Percentiles rank a stretch among this genome's conserved stretches.
Evolutionary conservation across 345 rosid species (phyloP).

Genomic region (Boechera retrofracta): DNA sequence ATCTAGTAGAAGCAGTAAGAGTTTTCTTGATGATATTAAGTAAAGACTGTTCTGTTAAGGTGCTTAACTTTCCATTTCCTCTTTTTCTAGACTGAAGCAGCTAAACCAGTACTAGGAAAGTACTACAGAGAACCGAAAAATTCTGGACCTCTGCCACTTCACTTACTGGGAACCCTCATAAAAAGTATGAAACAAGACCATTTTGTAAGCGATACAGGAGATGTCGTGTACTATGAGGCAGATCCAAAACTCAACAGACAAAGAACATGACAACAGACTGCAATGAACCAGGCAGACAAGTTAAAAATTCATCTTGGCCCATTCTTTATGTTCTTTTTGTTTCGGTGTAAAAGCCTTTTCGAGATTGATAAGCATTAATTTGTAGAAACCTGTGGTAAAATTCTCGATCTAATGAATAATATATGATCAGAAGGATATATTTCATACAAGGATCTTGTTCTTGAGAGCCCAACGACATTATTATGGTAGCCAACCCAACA

Average conservation of each 20-base stretch:
- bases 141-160: constrained; percentile 67
- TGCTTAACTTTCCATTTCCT: background rate
- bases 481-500: constrained; percentile 1
- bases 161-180: constrained; percentile 56
- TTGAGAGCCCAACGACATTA: constrained; percentile 7
- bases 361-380: background rate
- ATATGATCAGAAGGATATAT: constrained; percentile 11
- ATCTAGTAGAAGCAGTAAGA: constrained; percentile 83
- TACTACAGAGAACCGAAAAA: constrained; percentile 75
- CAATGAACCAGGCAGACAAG: constrained; percentile 6
- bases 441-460: constrained; percentile 1
- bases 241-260: constrained; percentile 52
- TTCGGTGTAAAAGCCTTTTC: background rate
- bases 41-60: constrained; percentile 3
- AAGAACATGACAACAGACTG: constrained; percentile 30
- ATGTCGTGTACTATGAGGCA: constrained; percentile 66
- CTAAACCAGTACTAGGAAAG: constrained; percentile 72
- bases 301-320: constrained; percentile 1
- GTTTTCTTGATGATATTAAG: constrained; percentile 65
- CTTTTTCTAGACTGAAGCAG: constrained; percentile 67
- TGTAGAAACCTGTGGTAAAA: background rate
- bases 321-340: constrained; percentile 19
- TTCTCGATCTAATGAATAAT: background rate
- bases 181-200: constrained; percentile 73
- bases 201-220: constrained; percentile 75